Percentiles rank a stretch among this genome's conserved stretches.
Evolutionary conservation across 805 yeast species (phyloP).

Genomic region (Saturnispora hagleri): DNA sequence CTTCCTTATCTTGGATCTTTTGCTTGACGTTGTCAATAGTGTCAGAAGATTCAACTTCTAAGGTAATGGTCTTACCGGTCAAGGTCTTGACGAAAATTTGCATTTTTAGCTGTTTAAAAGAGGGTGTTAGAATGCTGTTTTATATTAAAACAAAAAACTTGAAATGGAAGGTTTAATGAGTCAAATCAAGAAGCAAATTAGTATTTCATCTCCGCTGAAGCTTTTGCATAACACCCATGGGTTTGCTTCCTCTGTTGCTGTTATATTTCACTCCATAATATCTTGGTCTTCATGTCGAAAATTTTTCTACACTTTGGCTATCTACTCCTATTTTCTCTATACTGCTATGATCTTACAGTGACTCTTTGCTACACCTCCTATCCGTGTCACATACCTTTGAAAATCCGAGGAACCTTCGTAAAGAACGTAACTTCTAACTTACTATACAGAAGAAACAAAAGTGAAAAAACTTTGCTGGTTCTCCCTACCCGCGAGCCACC

Average conservation of each 20-base stretch:
- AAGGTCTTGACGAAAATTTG: conserved; percentile 99
- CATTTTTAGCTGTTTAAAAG: conserved; percentile 36
- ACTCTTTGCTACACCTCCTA: neutral
- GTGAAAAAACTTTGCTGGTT: neutral
- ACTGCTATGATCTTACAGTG: neutral
- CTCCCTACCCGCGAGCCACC: neutral
- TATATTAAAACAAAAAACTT: neutral
- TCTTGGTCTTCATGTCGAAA: no score
- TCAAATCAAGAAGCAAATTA: neutral
- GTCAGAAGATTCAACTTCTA: conserved; percentile 86
- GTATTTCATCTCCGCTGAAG: no score
- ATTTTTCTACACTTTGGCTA: neutral
- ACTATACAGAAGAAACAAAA: neutral
- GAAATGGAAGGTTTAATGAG: neutral
- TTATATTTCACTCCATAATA: neutral
- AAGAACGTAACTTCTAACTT: neutral
- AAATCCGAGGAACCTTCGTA: conserved; percentile 2
- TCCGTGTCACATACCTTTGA: neutral
- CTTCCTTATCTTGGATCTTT: conserved; percentile 94
- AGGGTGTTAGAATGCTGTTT: conserved; percentile 10
- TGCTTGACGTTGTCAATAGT: conserved; percentile 92
- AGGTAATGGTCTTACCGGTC: conserved; percentile 94
- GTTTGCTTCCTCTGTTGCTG: no score
- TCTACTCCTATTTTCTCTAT: neutral
- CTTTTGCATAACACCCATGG: neutral